Percentiles rank a stretch among this genome's conserved stretches.
phyloP scores from a whole-genome alignment of 129 eudicot genomes.

The Heracleum sosnowskyi region DNA sequence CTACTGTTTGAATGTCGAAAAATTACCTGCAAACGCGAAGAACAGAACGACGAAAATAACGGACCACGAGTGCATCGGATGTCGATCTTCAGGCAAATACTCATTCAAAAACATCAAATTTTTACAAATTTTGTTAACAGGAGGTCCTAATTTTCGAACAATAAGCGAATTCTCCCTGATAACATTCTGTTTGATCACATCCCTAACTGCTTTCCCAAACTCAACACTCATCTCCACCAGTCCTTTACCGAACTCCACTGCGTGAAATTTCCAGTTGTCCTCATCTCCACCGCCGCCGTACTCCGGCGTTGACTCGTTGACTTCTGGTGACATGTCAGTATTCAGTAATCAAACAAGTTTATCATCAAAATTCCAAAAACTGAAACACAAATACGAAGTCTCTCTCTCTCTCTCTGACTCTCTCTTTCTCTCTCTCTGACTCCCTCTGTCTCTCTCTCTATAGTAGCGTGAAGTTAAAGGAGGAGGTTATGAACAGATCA shows the following conservation, averaged over 20 bases:
- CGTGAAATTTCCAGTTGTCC: conserved; percentile 56
- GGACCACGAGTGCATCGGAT: conserved; percentile 72
- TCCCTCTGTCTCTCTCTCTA: too few relatives aligned
- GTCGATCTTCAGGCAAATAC: conserved; percentile 59
- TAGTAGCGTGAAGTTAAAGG: neutral
- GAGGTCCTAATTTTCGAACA: conserved; percentile 30
- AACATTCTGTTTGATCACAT: conserved; percentile 74
- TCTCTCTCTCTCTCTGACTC: too few relatives aligned
- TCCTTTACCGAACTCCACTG: conserved; percentile 83
- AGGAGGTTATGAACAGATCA: neutral
- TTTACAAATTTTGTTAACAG: conserved; percentile 4
- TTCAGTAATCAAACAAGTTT: neutral
- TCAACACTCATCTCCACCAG: conserved; percentile 83
- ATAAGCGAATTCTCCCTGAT: conserved; percentile 35
- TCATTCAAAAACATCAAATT: conserved; percentile 35
- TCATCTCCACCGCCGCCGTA: conserved; percentile 15
- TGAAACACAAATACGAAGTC: too few relatives aligned
- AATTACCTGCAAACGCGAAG: conserved; percentile 57
- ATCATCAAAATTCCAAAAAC: neutral
- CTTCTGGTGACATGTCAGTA: conserved; percentile 29
- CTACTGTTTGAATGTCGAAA: neutral
- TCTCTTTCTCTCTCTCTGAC: too few relatives aligned
- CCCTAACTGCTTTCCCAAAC: conserved; percentile 77
- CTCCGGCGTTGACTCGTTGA: conserved; percentile 44
- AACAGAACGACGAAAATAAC: conserved; percentile 49